Evolutionary conservation across 805 yeast genomes (phyloP).

Genomic region (Barnettozyma pratensis): DNA sequence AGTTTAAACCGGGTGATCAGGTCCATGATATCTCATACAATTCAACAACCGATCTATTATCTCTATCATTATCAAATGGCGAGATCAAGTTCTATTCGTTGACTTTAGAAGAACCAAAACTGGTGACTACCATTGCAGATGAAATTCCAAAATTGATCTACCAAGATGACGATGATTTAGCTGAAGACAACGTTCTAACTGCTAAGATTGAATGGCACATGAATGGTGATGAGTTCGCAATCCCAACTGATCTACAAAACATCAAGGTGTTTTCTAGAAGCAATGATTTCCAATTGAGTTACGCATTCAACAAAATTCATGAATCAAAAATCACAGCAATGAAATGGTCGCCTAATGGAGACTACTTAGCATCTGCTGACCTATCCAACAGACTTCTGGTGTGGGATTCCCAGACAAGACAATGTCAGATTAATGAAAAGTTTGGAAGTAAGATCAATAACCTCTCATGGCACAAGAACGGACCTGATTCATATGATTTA

Average conservation of each 20-base stretch:
- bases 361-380: slow-evolving; percentile 53
- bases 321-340: slow-evolving; percentile 29
- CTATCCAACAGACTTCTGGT: slow-evolving; percentile 46
- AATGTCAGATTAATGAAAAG: slow-evolving; percentile 28
- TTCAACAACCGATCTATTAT: slow-evolving; percentile 47
- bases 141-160: slow-evolving; percentile 36
- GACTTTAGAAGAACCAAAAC: slow-evolving; percentile 49
- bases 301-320: slow-evolving; percentile 23
- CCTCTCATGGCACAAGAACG: slow-evolving; percentile 31
- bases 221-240: slow-evolving; percentile 60
- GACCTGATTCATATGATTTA: slow-evolving; percentile 21
- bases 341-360: slow-evolving; percentile 58
- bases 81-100: slow-evolving; percentile 45
- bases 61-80: slow-evolving; percentile 59
- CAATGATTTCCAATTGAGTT: slow-evolving; percentile 10
- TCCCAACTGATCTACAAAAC: slow-evolving; percentile 50
- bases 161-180: slow-evolving; percentile 33
- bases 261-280: slow-evolving; percentile 37
- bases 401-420: slow-evolving; percentile 45
- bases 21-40: slow-evolving; percentile 52
- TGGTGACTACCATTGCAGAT: slow-evolving; percentile 39
- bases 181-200: slow-evolving; percentile 37
- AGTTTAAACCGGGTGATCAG: slow-evolving; percentile 45
- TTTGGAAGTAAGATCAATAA: slow-evolving; percentile 26
- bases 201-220: slow-evolving; percentile 67